Evolutionary conservation across 805 yeast genomes (phyloP), one percentile per base, ranked within the genome.

Genomic region (Saccharomycopsis fermentans): DNA sequence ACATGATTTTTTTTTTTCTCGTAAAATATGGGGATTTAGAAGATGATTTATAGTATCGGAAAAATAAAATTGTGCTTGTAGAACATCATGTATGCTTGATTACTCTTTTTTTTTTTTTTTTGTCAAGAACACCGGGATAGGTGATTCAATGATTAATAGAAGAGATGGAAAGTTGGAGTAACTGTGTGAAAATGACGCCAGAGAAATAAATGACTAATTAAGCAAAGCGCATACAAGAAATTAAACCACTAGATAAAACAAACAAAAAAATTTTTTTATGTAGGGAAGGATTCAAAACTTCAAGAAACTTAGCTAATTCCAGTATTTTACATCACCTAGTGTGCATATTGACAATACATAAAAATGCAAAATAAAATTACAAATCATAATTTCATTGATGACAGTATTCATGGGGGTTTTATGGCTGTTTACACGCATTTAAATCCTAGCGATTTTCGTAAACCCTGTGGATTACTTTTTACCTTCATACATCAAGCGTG

Each of bases 111-210:
- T 43, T 43, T 43, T 43, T 43, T 43, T 21, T 43, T 43, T 43
- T 43, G 50, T 43, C 50, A 43, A 43, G 50, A 43, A 43, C 50
- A 43, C 50, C 50, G 50, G 50, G 50, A 43, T 43, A 21, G 26
- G 29, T 43, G 50, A 43, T 43, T 43, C 50, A 39, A 17, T 39
- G 9, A 43, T 43, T 32, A 32, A 32, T 32, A 9, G 29, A 21
- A 43, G 50, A 9, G 50, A 43, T 24, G 50, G 26, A 43, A 43
- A 43, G 50, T 43, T 43, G 50, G 50, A 43, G 50, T 19, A 43
- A 16, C 27, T 12, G 24, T 12, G 29, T 24, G 29, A 43, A 24
- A 43, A 26, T 43, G 50, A 43, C 29, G 50, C 50, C 50, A 43
- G 26, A 6, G 29, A 8, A 40, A 43, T 39, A 43, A 21, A 21